A percentile compares a stretch with the other conserved stretches of the same genome.
Evolutionary conservation across 2,329 filamentous ascomycete genomes (phyloP).

Genomic region (Neonectria neomacrospora): DNA sequence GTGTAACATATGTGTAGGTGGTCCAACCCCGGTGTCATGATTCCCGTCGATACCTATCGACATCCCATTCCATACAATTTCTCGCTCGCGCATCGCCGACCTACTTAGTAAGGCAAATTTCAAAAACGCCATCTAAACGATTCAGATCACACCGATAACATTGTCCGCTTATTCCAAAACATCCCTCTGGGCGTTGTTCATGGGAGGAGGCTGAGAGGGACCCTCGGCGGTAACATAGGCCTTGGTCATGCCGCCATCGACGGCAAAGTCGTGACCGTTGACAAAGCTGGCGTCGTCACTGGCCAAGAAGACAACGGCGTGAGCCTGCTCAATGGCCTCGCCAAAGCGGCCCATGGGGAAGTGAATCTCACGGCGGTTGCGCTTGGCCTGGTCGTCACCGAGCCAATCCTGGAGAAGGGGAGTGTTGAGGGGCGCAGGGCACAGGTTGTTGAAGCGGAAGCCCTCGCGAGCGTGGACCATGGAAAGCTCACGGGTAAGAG

Average conservation of each 20-base stretch:
- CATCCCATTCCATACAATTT: conserved; percentile 23
- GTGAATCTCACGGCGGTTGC: conserved; percentile 84
- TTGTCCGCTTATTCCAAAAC: conserved; percentile 51
- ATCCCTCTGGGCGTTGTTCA: conserved; percentile 68
- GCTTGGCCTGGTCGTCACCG: conserved; percentile 85
- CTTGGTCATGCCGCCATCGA: conserved; percentile 96
- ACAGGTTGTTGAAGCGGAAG: conserved; percentile 90
- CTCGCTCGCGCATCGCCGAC: conserved; percentile 7
- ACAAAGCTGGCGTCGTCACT: conserved; percentile 91
- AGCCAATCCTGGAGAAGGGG: conserved; percentile 94
- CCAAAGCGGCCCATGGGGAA: conserved; percentile 91
- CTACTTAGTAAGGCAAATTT: conserved; percentile 4
- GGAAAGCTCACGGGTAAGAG: conserved; percentile 88
- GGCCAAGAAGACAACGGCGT: conserved; percentile 87
- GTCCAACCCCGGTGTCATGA: not conserved
- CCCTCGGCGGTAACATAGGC: conserved; percentile 82
- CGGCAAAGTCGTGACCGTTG: conserved; percentile 91
- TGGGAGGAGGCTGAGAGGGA: conserved; percentile 62
- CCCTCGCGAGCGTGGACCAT: conserved; percentile 92
- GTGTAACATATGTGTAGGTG: not conserved
- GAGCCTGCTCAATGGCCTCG: conserved; percentile 92
- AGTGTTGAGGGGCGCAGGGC: conserved; percentile 92
- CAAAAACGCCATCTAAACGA: conserved; percentile 22
- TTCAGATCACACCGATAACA: conserved; percentile 14
- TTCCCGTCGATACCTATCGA: not conserved